A percentile compares a stretch with the other conserved stretches of the same genome.
These are phyloP conservation scores for Trichophaea hybrida DNA, from an alignment of 2,329 filamentous ascomycete species.

Conservation along the genomic window DNA sequence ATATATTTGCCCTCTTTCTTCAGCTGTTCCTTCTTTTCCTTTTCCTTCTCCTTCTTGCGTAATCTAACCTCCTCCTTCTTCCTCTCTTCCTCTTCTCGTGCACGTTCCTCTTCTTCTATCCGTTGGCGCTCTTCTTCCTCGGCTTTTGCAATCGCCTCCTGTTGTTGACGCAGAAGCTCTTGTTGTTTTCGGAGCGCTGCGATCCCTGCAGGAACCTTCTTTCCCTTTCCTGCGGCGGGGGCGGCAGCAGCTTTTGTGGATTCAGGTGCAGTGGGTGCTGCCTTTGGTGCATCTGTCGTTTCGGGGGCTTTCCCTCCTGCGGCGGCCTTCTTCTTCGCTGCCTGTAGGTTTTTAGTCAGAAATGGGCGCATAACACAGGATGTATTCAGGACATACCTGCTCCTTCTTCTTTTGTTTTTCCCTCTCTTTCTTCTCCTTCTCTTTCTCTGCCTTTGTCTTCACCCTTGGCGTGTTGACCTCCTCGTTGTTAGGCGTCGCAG, in stretches of 20 bases:
- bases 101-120: slow-evolving; percentile 50
- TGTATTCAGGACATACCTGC: slow-evolving; percentile 45
- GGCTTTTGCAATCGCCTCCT: slow-evolving; percentile 50
- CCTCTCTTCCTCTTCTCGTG: slow-evolving; percentile 41
- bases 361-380: not conserved
- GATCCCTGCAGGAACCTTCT: slow-evolving; percentile 70
- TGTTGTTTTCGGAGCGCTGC: slow-evolving; percentile 67
- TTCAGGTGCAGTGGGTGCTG: slow-evolving; percentile 30
- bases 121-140: slow-evolving; percentile 52
- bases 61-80: slow-evolving; percentile 58
- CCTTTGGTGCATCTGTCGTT: slow-evolving; percentile 34
- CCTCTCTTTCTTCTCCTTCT: slow-evolving; percentile 92
- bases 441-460: slow-evolving; percentile 96
- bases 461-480: slow-evolving; percentile 49
- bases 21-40: slow-evolving; percentile 70
- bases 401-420: slow-evolving; percentile 99
- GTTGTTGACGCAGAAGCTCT: slow-evolving; percentile 52
- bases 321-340: slow-evolving; percentile 65
- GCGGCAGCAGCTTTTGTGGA: slow-evolving; percentile 25
- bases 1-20: slow-evolving; percentile 80
- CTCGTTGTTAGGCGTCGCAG: slow-evolving; percentile 31
- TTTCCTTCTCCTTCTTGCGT: slow-evolving; percentile 71
- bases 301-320: slow-evolving; percentile 33
- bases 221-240: slow-evolving; percentile 57
- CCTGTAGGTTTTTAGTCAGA: slow-evolving; percentile 35